Percentiles rank a stretch among this genome's conserved stretches.
Evolutionary conservation across 2,329 filamentous ascomycete genomes (phyloP).

Genomic region (Decorospora gaudefroyi): DNA sequence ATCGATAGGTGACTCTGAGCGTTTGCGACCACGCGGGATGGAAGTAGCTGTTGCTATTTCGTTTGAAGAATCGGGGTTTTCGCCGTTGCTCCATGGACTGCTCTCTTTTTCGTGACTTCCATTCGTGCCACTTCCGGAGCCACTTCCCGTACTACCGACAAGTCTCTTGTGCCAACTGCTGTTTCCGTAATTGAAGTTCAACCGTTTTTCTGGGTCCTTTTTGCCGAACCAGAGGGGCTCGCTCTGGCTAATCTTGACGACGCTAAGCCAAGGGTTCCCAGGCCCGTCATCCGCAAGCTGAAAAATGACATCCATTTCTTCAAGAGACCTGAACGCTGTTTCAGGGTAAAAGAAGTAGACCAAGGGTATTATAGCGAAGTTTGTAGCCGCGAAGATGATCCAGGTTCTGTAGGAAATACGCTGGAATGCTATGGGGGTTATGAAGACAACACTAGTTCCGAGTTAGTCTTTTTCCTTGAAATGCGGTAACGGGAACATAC

Average conservation of each 20-base stretch:
- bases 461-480: slow-evolving; percentile 41
- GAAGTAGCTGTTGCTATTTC: background rate
- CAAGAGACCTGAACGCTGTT: slow-evolving; percentile 60
- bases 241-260: slow-evolving; percentile 55
- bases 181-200: slow-evolving; percentile 56
- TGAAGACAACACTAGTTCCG: slow-evolving; percentile 62
- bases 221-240: slow-evolving; percentile 63
- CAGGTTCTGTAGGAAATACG: slow-evolving; percentile 61
- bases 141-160: slow-evolving; percentile 20
- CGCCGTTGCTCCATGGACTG: slow-evolving; percentile 1
- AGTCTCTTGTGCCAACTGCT: slow-evolving; percentile 34
- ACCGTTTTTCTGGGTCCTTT: slow-evolving; percentile 51
- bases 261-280: slow-evolving; percentile 53
- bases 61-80: slow-evolving; percentile 2
- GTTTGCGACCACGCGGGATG: background rate
- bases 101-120: slow-evolving; percentile 6
- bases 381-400: slow-evolving; percentile 60
- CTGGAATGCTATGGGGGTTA: slow-evolving; percentile 64
- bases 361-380: slow-evolving; percentile 59
- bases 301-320: slow-evolving; percentile 73
- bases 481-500: slow-evolving; percentile 48
- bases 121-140: slow-evolving; percentile 21
- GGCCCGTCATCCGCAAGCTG: slow-evolving; percentile 54
- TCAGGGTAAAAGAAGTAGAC: slow-evolving; percentile 66
- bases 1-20: slow-evolving; percentile 19